Evolutionary conservation across 805 yeast species (phyloP), one percentile per base, ranked within the genome.

Genomic region (Clavispora asparagi): DNA sequence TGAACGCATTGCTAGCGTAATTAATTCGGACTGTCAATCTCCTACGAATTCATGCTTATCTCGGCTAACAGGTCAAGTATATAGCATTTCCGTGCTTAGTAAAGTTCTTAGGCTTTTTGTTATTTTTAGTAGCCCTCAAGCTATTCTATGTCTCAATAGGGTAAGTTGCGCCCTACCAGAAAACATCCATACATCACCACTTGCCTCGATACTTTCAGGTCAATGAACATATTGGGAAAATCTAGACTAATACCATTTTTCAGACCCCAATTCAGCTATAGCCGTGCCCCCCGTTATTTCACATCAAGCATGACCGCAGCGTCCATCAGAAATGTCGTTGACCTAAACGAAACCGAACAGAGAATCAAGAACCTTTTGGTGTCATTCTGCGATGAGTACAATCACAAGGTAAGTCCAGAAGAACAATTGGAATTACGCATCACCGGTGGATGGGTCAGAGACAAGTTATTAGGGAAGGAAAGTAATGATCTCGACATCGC

Each of bases 391-490:
- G 52, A 57, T 39, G 51, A 58, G 40, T 70, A 73, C 53, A 74
- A 75, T 49, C 25, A 51, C 11, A 40, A 48, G 3, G 43, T 43
- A 12, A 26, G 40, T 16, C 42, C 44, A 10, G 43, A 54, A 50
- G 33, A 59, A 16, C 57, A 52, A n/a, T 61, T 84, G 9, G 83
- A 76, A 39, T 71, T 87, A 12, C 65, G 99, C 49, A 87, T 94
- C 54, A 91, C 97, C 0, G 99, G 99, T 31, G 99, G 99, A 0
- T 92, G 99, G 99, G 99, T 94, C 2, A 77, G 99, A 56, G 99
- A 94, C 64, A 94, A 94, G 66, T 70, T 94, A 27, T 70, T 94
- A 28, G 95, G 96, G 0, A 74, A 76, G 40, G 81, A 79, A 19
- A 83, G 92, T 37, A 82, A 92, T 59, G 99, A 94, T 63, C 72